A percentile compares a stretch with the other conserved stretches of the same genome.
Evolutionary conservation across 1,139 yeast species (phyloP).

Genomic region (Scheffersomyces quercinus): DNA sequence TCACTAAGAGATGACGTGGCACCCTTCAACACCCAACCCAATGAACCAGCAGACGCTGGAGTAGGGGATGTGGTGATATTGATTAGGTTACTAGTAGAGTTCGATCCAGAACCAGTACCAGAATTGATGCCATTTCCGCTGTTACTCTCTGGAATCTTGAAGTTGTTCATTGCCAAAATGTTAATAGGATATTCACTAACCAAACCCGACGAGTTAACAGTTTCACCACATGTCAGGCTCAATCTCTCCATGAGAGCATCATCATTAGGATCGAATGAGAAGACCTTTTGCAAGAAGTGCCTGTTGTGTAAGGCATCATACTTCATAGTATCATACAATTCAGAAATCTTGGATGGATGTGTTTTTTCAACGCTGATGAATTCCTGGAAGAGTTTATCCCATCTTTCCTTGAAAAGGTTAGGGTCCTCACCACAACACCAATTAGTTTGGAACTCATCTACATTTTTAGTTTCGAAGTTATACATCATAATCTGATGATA

Average conservation of each 20-base stretch:
- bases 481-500: constrained; percentile 83
- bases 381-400: constrained; percentile 96
- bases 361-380: constrained; percentile 93
- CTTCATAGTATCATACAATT: constrained; percentile 96
- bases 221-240: constrained; percentile 47
- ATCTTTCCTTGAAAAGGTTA: constrained; percentile 82
- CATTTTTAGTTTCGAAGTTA: constrained; percentile 71
- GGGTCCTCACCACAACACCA: constrained; percentile 99
- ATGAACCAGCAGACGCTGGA: constrained; percentile 60
- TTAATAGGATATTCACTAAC: constrained; percentile 83
- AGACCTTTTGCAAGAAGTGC: constrained; percentile 79
- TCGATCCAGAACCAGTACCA: constrained; percentile 11
- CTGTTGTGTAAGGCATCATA: constrained; percentile 96
- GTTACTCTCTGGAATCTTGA: constrained; percentile 47
- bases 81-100: constrained; percentile 32
- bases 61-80: constrained; percentile 25
- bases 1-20: constrained; percentile 30
- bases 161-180: constrained; percentile 73
- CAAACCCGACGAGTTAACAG: constrained; percentile 59
- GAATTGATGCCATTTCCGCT: constrained; percentile 11
- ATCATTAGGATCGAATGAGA: constrained; percentile 66
- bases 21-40: constrained; percentile 74
- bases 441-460: constrained; percentile 64
- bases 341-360: constrained; percentile 96
- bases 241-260: constrained; percentile 41